Evolutionary conservation across 1,284 basidiomycete species (phyloP).

Genomic region (Earliella scabrosa): DNA sequence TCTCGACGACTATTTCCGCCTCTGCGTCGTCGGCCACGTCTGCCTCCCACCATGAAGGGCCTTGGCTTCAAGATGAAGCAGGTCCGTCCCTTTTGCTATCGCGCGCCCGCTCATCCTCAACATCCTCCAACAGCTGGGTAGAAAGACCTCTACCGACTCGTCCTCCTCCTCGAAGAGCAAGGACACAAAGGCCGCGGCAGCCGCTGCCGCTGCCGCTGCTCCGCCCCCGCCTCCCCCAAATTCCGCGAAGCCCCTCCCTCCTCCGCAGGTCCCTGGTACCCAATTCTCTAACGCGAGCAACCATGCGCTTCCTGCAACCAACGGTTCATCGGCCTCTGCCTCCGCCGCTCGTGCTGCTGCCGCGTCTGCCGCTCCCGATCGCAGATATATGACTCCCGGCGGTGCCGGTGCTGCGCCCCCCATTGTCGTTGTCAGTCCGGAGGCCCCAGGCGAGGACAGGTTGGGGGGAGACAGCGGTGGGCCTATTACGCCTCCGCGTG

Average conservation of each 20-base stretch:
- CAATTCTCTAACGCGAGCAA: slow-evolving; percentile 47
- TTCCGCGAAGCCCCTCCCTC: slow-evolving; percentile 63
- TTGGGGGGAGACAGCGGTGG: slow-evolving; percentile 50
- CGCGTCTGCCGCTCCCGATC: slow-evolving; percentile 49
- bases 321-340: slow-evolving; percentile 35
- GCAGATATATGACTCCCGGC: slow-evolving; percentile 52
- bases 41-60: slow-evolving; percentile 72
- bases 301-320: slow-evolving; percentile 50
- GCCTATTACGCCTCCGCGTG: slow-evolving; percentile 62
- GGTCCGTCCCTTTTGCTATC: slow-evolving; percentile 48
- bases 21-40: slow-evolving; percentile 11
- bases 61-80: slow-evolving; percentile 85
- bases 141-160: slow-evolving; percentile 70
- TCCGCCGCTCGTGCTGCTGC: slow-evolving; percentile 48
- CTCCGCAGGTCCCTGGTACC: slow-evolving; percentile 43
- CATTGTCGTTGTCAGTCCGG: slow-evolving; percentile 89
- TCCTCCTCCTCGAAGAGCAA: slow-evolving; percentile 64
- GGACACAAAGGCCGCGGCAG: slow-evolving; percentile 54
- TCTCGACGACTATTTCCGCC: slow-evolving; percentile 21
- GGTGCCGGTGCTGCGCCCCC: slow-evolving; percentile 69
- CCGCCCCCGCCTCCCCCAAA: slow-evolving; percentile 70
- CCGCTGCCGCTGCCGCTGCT: slow-evolving; percentile 52
- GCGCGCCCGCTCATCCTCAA: slow-evolving; percentile 25
- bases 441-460: slow-evolving; percentile 59
- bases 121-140: slow-evolving; percentile 52